Conservation (phyloP, 2,329 filamentous ascomycete species). For the Hymenoscyphus scutula region DNA sequence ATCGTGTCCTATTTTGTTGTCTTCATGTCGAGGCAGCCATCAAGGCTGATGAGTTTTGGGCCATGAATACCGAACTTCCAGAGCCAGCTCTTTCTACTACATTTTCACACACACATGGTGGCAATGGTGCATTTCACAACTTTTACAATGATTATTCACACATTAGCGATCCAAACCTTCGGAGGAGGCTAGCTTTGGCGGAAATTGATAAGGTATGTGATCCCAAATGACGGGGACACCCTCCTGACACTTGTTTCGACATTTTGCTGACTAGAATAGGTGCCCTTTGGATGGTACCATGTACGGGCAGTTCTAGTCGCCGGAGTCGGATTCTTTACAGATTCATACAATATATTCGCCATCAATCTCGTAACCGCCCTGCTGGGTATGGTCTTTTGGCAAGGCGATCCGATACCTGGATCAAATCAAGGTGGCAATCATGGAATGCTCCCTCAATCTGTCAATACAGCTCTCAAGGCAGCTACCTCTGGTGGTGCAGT, state of each 20-base stretch:
- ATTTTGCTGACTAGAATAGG: slow-evolving; percentile 23
- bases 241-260: too few relatives aligned
- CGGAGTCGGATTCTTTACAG: slow-evolving; percentile 80
- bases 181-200: slow-evolving; percentile 70
- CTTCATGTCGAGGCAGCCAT: slow-evolving; percentile 3
- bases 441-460: slow-evolving; percentile 58
- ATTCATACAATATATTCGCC: slow-evolving; percentile 79
- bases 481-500: slow-evolving; percentile 77
- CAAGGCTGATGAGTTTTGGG: slow-evolving; percentile 12
- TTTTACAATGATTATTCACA: slow-evolving; percentile 55
- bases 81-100: slow-evolving; percentile 26
- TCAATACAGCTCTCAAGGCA: slow-evolving; percentile 77
- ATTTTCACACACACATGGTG: slow-evolving; percentile 49
- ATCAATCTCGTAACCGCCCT: slow-evolving; percentile 71
- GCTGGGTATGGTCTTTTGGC: slow-evolving; percentile 75
- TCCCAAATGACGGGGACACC: not conserved
- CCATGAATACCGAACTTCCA: slow-evolving; percentile 26
- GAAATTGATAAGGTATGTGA: slow-evolving; percentile 64
- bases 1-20: not conserved
- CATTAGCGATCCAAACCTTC: slow-evolving; percentile 70
- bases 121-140: slow-evolving; percentile 70
- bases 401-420: slow-evolving; percentile 42
- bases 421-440: slow-evolving; percentile 48
- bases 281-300: slow-evolving; percentile 68
- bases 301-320: slow-evolving; percentile 72